Evolutionary conservation across 495 filamentous ascomycete species (phyloP).

Genomic region (Penicillium coffeae): DNA sequence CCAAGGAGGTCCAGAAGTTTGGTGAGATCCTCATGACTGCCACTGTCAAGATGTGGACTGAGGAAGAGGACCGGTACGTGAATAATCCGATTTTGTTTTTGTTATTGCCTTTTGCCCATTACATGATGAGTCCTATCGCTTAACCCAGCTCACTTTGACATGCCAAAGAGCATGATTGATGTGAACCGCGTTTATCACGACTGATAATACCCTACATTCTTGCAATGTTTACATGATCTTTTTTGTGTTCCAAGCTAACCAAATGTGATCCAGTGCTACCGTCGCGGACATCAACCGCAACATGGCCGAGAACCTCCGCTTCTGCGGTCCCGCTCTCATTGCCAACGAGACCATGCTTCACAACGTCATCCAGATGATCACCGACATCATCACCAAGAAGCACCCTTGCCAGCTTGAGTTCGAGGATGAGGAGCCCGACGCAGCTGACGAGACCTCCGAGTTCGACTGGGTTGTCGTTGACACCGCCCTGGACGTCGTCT

Average conservation of each 20-base stretch:
- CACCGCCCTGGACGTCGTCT: conserved; percentile 84
- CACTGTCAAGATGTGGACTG: conserved; percentile 78
- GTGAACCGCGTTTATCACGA: conserved; percentile 72
- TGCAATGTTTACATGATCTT: conserved; percentile 2
- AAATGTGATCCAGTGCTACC: conserved; percentile 55
- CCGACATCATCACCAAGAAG: conserved; percentile 74
- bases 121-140: conserved; percentile 87
- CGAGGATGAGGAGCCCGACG: conserved; percentile 66
- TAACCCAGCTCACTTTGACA: conserved; percentile 99
- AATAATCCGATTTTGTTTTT: conserved; percentile 28
- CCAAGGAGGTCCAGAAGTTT: conserved; percentile 74
- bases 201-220: conserved; percentile 22
- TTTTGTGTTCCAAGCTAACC: conserved; percentile 35
- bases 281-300: conserved; percentile 96
- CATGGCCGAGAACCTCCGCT: conserved; percentile 86
- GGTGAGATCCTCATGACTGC: conserved; percentile 81
- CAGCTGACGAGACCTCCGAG: conserved; percentile 80
- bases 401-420: conserved; percentile 93
- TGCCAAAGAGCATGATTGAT: conserved; percentile 73
- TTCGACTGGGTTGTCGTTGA: conserved; percentile 97
- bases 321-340: conserved; percentile 84
- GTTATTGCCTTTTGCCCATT: conserved; percentile 15
- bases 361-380: conserved; percentile 63
- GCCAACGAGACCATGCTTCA: conserved; percentile 58
- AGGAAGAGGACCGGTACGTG: conserved; percentile 87